Base-by-base conservation (phyloP, 495 filamentous ascomycete species). In the Aspergillus indologenus region DNA sequence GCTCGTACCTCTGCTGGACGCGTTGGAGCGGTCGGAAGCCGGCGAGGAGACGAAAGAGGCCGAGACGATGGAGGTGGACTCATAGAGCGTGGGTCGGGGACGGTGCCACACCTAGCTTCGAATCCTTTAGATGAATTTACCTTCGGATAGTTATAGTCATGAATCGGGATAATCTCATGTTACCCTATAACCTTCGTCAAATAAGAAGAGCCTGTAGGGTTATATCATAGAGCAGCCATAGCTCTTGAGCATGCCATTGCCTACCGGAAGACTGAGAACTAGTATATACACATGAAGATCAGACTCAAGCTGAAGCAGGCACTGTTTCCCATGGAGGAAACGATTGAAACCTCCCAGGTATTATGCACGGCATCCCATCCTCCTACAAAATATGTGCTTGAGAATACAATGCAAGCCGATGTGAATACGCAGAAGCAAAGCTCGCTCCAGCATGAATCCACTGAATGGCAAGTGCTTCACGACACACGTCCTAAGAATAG, bases 31-130 rank as follows among this genome's bases (percentile, higher is more conserved):
- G 76, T 78, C 89, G 71, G 87, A 90, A 68, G 81, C 81, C 65
- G 82, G 84, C 56, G 86, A 40, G 34, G 34, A 87, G 59, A 80
- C 76, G 53, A 83, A 81, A 62, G 87, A 72, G 67, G 85, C 71
- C 56, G 87, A 87, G 70, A 75, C 71, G 31, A 92, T 96, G 91
- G 92, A 96, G 71, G 90, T 94, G 67, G 92, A 95, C 72, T 78
- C 81, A 69, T 88, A 82, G 78, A 61, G 63, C 59, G 49, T 65
- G 67, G 67, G 18, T 5, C 0, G 1, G 6, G 45, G 19, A 15
- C 9, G 7, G 19, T 18, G 19, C n/a, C 11, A 9, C 22, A 21
- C n/a, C 45, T 47, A 17, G 8, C 22, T 29, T 5, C 29, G 22
- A 50, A 26, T 47, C 22, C 45, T 8, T 22, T 20, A 47, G 45